Conservation (phyloP, 176 grass and related monocot species). For the Triticum timopheevii region DNA sequence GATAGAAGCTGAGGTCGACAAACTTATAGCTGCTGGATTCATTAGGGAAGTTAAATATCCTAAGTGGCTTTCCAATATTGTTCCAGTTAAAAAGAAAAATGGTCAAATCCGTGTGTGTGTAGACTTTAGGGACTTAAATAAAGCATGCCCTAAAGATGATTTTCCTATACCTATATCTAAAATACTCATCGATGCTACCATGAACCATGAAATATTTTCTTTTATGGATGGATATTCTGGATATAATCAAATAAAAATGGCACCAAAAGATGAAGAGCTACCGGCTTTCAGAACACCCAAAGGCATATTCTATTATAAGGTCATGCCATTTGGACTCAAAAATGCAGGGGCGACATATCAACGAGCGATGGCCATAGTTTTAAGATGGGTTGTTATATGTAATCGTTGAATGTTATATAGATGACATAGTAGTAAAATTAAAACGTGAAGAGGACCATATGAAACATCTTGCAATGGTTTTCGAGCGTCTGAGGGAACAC, state of each 20-base stretch:
- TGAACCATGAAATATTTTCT: no score
- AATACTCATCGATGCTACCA: neutral
- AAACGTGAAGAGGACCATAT: neutral
- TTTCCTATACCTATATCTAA: neutral
- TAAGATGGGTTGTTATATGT: neutral
- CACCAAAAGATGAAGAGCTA: neutral
- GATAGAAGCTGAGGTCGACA: neutral
- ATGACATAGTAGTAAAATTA: constrained; percentile 9
- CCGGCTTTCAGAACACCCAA: neutral
- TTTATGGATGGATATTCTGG: no score
- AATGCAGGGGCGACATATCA: neutral
- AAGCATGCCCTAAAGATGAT: neutral
- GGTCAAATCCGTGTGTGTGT: neutral
- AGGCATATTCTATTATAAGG: no score
- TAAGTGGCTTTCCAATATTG: neutral
- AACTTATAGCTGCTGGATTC: no score
- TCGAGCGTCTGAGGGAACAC: neutral
- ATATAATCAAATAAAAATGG: no score
- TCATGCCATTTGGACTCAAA: no score
- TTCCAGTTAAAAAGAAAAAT: neutral
- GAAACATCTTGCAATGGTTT: neutral
- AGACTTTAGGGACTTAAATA: no score
- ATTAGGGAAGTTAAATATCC: neutral
- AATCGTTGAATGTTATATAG: neutral
- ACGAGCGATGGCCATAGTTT: neutral